Evolutionary conservation across 176 grass and related monocot genomes (phyloP), one percentile per base, ranked within the genome.

Genomic region (Carex littledalei): DNA sequence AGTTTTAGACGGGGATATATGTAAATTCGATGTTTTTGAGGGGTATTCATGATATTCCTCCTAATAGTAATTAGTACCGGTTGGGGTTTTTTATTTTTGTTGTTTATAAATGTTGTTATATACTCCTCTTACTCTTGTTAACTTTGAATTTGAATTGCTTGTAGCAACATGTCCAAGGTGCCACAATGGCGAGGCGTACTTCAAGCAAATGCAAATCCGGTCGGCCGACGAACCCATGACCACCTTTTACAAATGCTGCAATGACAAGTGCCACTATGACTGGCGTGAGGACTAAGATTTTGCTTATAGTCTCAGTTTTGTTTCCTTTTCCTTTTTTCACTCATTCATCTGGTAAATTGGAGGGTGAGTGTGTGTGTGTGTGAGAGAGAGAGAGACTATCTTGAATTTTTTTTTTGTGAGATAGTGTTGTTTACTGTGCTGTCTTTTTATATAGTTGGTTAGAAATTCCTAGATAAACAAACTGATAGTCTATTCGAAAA

Each of bases 221-320:
- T 91, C 88, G 29, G 92, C 94, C 56, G 94, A 96, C 81, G 94
- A 96, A 60, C 89, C 94, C 4, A 85, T 80, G 87, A 90, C 85
- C 9, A 87, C 41, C 12, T 89, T 91, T 57, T 94, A 90, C 83
- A 85, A 63, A 85, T 90, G 91, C 82, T 93, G 79, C 77, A 93
- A 87, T 4, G 88, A 90, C 20, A 82, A 63, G 0, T 96, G 94
- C 65, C 41, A 69, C 16, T 45, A 69, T 22, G 47, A 87, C 17
- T 96, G 94, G 94, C 81, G 87, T 8, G 94, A 96, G 11, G 91
- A 90, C 31, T 96, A 80, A 91, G 8, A 39, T 45, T 43, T 79
- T 26, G 3, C 37, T 71, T 71, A 4, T 67, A 6, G 13, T 16
- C 61, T 71, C 67, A 11, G 67, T 71, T 39, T 71, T 45, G 13